Evolutionary conservation across 352 stramenopile species (phyloP).

Genomic region (Globisporangium abappressorium): DNA sequence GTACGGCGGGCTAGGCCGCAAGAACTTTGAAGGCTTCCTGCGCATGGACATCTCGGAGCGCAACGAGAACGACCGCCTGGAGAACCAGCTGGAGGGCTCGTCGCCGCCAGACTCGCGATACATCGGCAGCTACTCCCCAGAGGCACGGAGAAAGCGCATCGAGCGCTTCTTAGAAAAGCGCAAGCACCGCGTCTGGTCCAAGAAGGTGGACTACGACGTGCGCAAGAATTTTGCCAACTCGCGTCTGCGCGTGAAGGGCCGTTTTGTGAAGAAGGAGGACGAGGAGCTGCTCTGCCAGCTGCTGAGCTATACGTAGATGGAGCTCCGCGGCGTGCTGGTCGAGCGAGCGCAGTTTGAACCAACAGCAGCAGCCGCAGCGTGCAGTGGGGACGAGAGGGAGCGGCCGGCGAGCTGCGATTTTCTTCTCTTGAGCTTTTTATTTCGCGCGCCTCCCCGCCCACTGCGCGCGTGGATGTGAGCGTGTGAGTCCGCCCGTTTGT

Average conservation of each 20-base stretch:
- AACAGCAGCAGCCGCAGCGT: background rate
- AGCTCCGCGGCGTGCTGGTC: background rate
- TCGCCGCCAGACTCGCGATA: conserved; percentile 47
- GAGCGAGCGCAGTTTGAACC: background rate
- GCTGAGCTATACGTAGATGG: conserved; percentile 69
- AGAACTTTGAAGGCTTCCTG: conserved; percentile 77
- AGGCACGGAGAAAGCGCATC: conserved; percentile 81
- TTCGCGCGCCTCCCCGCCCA: background rate
- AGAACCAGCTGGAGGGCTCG: conserved; percentile 28
- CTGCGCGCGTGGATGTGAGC: background rate
- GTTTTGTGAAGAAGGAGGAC: conserved; percentile 99
- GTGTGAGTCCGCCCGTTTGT: conserved; percentile 8
- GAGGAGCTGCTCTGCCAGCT: conserved; percentile 87
- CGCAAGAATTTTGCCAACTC: conserved; percentile 99
- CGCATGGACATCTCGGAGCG: conserved; percentile 77
- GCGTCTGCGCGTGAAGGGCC: conserved; percentile 95
- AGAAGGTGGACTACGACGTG: conserved; percentile 99
- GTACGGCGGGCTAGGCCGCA: conserved; percentile 65
- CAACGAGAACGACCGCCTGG: conserved; percentile 39
- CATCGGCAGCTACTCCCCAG: conserved; percentile 88
- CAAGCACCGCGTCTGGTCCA: conserved; percentile 93
- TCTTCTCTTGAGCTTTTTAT: conserved; percentile 13
- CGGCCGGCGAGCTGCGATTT: background rate
- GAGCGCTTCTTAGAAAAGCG: conserved; percentile 92
- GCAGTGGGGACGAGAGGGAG: background rate